A percentile compares a stretch with the other conserved stretches of the same genome.
Conservation (phyloP, 768 basidiomycete species). For the Strobilomyces echinocephalus region DNA sequence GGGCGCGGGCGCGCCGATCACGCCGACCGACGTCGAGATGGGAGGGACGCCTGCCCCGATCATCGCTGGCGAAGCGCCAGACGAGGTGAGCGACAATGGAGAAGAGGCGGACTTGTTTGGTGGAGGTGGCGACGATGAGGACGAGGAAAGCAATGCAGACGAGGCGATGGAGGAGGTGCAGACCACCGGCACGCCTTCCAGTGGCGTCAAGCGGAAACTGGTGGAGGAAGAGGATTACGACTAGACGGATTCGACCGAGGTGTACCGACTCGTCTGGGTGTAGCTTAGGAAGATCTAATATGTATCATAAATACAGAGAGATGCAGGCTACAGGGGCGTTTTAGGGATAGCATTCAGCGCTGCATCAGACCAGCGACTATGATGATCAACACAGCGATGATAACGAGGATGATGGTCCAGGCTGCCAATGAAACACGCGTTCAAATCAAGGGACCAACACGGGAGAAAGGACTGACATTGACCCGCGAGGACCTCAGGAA, state of each 20-base stretch:
- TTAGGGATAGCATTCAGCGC: constrained; percentile 12
- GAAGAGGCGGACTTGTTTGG: constrained; percentile 75
- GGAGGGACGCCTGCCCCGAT: constrained; percentile 31
- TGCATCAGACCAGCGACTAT: constrained; percentile 41
- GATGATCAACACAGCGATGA: constrained; percentile 41
- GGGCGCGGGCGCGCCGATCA: constrained; percentile 32
- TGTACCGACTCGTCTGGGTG: constrained; percentile 1
- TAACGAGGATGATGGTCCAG: constrained; percentile 37
- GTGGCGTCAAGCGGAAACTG: constrained; percentile 72
- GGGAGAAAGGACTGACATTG: constrained; percentile 43
- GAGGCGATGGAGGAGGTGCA: constrained; percentile 81
- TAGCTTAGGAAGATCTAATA: constrained; percentile 24
- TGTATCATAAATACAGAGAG: constrained; percentile 26
- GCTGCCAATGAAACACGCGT: constrained; percentile 29
- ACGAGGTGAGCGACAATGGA: constrained; percentile 65
- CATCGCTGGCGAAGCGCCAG: constrained; percentile 36
- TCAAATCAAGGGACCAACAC: constrained; percentile 21
- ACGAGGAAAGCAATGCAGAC: constrained; percentile 49
- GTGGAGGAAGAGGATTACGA: constrained; percentile 89
- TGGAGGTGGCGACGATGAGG: constrained; percentile 69
- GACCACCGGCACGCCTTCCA: constrained; percentile 45
- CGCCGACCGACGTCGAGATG: constrained; percentile 65
- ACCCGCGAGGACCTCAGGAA: constrained; percentile 53
- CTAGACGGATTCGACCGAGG: constrained; percentile 27
- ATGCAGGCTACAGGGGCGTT: not conserved